These are phyloP conservation scores for Carex sylvatica DNA, from an alignment of 202 grass and related monocot species.

Conservation along the genomic window DNA sequence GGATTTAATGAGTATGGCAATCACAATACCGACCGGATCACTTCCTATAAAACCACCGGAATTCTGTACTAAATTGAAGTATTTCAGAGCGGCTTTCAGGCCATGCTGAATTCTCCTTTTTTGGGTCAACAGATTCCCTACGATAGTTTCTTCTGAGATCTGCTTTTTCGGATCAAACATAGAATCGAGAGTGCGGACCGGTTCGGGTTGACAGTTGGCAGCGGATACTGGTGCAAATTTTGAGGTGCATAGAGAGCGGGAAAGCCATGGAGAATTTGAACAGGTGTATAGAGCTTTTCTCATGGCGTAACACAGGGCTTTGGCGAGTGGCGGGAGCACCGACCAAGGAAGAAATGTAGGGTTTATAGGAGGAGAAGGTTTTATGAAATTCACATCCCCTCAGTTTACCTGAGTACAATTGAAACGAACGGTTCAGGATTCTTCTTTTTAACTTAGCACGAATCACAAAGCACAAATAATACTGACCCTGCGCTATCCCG, in stretches of 20 bases:
- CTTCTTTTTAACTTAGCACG: too few species aligned
- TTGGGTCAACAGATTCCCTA: slow-evolving; percentile 13
- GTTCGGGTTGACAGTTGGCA: not conserved
- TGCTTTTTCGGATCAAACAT: not conserved
- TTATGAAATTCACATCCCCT: not conserved
- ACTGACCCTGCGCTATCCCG: too few species aligned
- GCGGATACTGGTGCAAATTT: not conserved
- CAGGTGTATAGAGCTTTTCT: not conserved
- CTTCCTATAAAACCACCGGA: not conserved
- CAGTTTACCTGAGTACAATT: too few species aligned
- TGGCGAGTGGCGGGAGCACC: not conserved
- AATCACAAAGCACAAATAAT: too few species aligned
- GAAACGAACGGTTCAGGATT: too few species aligned
- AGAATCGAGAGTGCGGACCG: not conserved
- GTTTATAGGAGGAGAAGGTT: not conserved
- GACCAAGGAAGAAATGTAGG: not conserved
- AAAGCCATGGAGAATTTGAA: slow-evolving; percentile 6
- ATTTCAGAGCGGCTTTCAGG: slow-evolving; percentile 17
- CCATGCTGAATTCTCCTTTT: not conserved
- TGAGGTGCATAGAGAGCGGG: not conserved
- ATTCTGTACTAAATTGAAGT: slow-evolving; percentile 11
- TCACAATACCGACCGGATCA: slow-evolving; percentile 25
- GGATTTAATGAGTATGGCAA: slow-evolving; percentile 35
- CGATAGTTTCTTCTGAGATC: not conserved
- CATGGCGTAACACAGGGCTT: not conserved